phyloP scores from a whole-genome alignment of 345 rosid species.

The Eutrema yunnanense region DNA sequence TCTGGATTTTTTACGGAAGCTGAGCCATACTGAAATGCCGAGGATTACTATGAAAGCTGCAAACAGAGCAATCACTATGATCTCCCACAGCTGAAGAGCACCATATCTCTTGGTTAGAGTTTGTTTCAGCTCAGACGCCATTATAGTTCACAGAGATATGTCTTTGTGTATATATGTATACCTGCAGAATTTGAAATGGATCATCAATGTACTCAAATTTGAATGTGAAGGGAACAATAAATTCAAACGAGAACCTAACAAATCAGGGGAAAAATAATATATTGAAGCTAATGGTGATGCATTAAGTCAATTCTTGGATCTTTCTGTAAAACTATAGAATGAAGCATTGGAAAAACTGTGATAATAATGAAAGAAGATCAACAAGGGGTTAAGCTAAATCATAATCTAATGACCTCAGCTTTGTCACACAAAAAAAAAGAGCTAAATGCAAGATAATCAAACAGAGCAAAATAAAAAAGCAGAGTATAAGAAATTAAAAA shows the following conservation, averaged over 20 bases:
- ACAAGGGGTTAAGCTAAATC: not conserved
- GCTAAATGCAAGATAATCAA: not conserved
- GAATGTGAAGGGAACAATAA: not conserved
- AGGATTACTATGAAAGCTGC: conserved; percentile 50
- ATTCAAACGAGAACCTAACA: no score
- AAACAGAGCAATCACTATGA: conserved; percentile 55
- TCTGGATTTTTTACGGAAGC: conserved; percentile 63
- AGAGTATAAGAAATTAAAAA: not conserved
- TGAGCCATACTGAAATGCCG: conserved; percentile 62
- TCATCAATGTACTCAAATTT: conserved; percentile 1
- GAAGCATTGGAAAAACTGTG: not conserved
- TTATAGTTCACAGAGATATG: conserved; percentile 25
- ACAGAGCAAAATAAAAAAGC: not conserved
- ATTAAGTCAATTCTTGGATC: not conserved
- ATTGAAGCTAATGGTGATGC: not conserved
- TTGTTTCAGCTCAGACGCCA: conserved; percentile 59
- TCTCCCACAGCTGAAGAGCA: conserved; percentile 66
- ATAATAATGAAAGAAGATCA: not conserved
- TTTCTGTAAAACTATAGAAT: not conserved
- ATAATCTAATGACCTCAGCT: not conserved
- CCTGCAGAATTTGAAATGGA: conserved; percentile 22
- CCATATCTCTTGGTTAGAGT: conserved; percentile 50
- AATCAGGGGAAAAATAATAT: not conserved
- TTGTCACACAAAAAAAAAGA: not conserved
- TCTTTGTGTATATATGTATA: conserved; percentile 14